Conservation (phyloP, 2,329 filamentous ascomycete genomes). For the Aspergillus fijiensis region DNA sequence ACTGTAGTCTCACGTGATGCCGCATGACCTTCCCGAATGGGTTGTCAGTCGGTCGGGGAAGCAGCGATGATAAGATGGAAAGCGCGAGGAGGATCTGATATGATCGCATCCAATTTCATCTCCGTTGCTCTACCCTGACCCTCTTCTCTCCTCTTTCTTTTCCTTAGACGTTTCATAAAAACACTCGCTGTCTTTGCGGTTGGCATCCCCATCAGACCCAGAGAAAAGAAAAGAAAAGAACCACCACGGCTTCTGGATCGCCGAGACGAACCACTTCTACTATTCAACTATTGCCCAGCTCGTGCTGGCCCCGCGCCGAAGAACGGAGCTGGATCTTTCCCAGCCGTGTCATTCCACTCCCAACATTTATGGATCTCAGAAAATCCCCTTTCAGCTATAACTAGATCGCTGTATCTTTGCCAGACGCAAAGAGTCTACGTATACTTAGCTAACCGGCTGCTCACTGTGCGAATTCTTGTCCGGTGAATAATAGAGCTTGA, state of each 20-base stretch:
- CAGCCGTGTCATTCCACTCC: slow-evolving; percentile 31
- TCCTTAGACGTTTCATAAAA: too few relatives aligned
- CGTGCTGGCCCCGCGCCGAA: slow-evolving; percentile 22
- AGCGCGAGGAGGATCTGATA: not conserved
- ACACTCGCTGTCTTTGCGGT: not conserved
- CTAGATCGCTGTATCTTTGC: not conserved
- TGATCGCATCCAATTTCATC: not conserved
- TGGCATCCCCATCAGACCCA: slow-evolving; percentile 11
- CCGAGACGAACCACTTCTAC: slow-evolving; percentile 18
- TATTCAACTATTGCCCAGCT: not conserved
- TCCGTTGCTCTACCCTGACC: too few relatives aligned
- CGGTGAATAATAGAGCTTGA: not conserved
- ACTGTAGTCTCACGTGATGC: too few relatives aligned
- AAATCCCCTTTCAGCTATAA: not conserved
- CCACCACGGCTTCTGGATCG: slow-evolving; percentile 16
- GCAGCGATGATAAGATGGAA: too few relatives aligned
- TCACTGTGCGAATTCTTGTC: not conserved
- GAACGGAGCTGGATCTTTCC: slow-evolving; percentile 27
- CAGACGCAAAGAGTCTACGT: not conserved
- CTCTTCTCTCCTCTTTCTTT: too few relatives aligned
- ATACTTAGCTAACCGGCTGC: not conserved
- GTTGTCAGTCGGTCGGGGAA: too few relatives aligned
- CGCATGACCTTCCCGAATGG: too few relatives aligned
- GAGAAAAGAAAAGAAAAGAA: not conserved
- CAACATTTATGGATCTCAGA: not conserved